Base-by-base conservation (phyloP, 225 moss, liverwort and hornwort species). In the Bryum argenteum region DNA sequence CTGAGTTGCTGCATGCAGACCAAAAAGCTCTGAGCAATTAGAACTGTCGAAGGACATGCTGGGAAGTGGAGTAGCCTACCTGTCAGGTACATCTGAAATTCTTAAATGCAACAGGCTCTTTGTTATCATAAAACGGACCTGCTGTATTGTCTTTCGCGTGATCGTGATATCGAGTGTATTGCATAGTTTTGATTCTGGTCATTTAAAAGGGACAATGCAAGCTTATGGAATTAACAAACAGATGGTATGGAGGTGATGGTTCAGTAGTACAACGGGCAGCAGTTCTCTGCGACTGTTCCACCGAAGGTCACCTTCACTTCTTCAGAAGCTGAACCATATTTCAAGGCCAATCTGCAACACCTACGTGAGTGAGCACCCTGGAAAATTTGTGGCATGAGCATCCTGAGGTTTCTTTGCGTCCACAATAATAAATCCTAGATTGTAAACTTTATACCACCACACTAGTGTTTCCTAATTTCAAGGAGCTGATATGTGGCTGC, bases 311-410 rank as follows among this genome's bases (percentile, higher is more conserved):
- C 88, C 17, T 98, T 94, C 81, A 90, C 83, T 54, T 92, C 94
- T 45, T 78, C 79, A 47, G 90, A 98, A 76, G 94, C 97, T 64
- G 97, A 98, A 73, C 97, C 97, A 15, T 94, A 76, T 70, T 94
- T 94, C 72, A 98, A 81, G 94, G 97, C 74, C 97, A 98, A 81
- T 88, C 94, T 61, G 97, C 97, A 74, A 98, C 97, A 69, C 94
- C 97, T 56, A 87, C 94, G 92, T 98, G 80, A 72, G 91, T 79
- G 59, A 19, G n/a, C 47, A 54, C 3, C 50, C 33, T 33, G 33
- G 33, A 33, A 2, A 33, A 33, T 33, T 26, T 26, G 2, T 2
- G 4, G 4, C 26, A 26, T 26, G 26, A 26, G 26, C 26, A 26
- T 26, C 26, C 21, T 63, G 44, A 37, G 52, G 74, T 74, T 54